Evolutionary conservation across 805 yeast species (phyloP), one percentile per base, ranked within the genome.

Genomic region (Saccharomycopsis guyanensis): DNA sequence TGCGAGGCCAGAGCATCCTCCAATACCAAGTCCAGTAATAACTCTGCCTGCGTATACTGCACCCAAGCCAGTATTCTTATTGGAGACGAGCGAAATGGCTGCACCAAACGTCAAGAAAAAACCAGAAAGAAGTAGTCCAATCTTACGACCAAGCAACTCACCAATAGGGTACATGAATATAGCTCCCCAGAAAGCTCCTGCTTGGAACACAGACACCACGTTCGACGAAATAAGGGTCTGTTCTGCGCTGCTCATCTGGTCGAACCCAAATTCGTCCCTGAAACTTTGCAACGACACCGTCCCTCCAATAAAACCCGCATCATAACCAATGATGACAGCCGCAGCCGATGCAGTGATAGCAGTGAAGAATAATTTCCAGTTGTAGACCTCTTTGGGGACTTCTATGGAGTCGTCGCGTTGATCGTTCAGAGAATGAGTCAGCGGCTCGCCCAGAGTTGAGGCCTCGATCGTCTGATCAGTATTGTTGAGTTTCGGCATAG

Each of bases 241-340:
- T 8, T 56, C 57, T 13, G 56, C 52, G 0, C 59, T 27, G 3
- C 68, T 47, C 58, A 59, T 59, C 6, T 55, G 18, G 20, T 60
- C 66, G 39, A 73, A 52, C n/a, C 70, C 72, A 55, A 75, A 75
- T 53, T 72, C 76, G 2, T 51, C 45, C 47, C 62, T 55, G 57
- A 75, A 75, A 2, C 75, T 68, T 6, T 56, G 59, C 40, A 75
- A 58, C 0, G 73, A 59, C 13, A 72, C 69, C 4, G 75, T 69
- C n/a, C 75, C 72, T 8, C 79, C 80, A 40, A 74, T 71, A 57
- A 72, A 74, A 5, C 78, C 78, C 33, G 78, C 71, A 53, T 75
- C 80, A 56, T 75, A 75, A 10, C 80, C 80, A 47, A 73, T 71
- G 47, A 72, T 66, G 20, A 71, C 62, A 13, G 79, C 76, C 5